Base-by-base conservation (phyloP, 345 rosid species). In the Linum usitatissimum region DNA sequence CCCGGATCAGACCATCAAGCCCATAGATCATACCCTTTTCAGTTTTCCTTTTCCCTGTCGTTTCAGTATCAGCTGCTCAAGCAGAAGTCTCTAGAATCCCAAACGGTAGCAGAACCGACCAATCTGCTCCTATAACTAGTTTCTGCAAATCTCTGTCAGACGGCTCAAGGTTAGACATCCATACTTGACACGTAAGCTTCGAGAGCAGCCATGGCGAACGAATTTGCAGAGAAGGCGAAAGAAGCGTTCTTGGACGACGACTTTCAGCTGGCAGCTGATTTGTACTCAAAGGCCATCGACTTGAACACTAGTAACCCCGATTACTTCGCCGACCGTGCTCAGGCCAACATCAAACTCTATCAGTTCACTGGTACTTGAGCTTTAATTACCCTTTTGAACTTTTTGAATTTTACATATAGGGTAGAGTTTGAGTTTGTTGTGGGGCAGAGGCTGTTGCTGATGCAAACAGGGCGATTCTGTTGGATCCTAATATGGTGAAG, bases 221-320 rank as follows among this genome's bases (percentile, higher is more conserved):
- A 86, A 70, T 81, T 88, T 21, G 89, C 83, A 30, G 68, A 13
- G 59, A 85, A 83, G 75, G 99, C 96, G 18, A 86, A 75, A 62
- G 96, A 84, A 63, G 97, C 96, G 7, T 90, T 90, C 79, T 70
- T 90, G 68, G 95, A 94, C 62, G 97, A 94, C 42, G 81, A 88
- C 80, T 88, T 90, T 71, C 88, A 88, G 75, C 78, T 82, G 18
- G 88, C 99, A 36, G 74, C 71, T 60, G 93, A 85, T 69, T 85
- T 94, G 71, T 88, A 84, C 76, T 70, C 95, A 0, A 81, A 86
- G 70, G 99, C 95, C 67, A 81, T 94, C 73, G 61, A 62, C 13
- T 74, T 85, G 55, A 71, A 71, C 82, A 91, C 99, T 64, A 73
- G 64, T 61, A 70, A 69, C 66, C 80, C 97, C 1, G 97, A 84